Base-by-base conservation (phyloP, 176 grass and related monocot genomes). In the Eremochloa ophiuroides region DNA sequence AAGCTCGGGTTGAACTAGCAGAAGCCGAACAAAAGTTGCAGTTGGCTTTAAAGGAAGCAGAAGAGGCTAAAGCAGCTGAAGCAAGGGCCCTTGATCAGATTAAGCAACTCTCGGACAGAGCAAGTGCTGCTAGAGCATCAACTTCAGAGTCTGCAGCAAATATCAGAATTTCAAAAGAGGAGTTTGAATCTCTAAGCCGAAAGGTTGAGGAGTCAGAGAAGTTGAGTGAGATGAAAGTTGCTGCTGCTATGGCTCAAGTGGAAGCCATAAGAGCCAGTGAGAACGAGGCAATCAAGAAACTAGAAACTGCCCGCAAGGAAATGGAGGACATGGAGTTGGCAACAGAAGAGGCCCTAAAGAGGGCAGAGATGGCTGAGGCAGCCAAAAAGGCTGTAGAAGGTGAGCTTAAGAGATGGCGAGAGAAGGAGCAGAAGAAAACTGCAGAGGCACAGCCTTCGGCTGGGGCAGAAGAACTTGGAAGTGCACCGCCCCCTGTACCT, bases 381-480 rank as follows among this genome's bases (percentile, higher is more conserved):
- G 95, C 95, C 53, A 95, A 95, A 75, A 95, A 88, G 46, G 92
- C 92, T 48, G 95, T 98, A 9, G 95, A 98, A 89, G 92, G 90
- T 68, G 95, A 98, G 70, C 84, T 98, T 69, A 93, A 86, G 78
- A 93, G 86, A 44, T 94, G 92, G 95, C 90, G 88, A 0, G 95
- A 98, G 71, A 98, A 88, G 71, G 90, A 95, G 82, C 90, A 93
- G 68, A 91, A 91, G 66, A 88, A 81, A 74, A 73, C 92, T 72
- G 69, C 88, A n/a, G 92, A 93, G 62, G 84, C 74, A 43, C 85
- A 82, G 1, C 86, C 81, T 79, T 80, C 86, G 3, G 58, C 81
- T n/a, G 89, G 90, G 71, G 46, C 88, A 26, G 88, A 94, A 62
- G 58, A 66, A 77, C 34, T 41, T 69, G 58, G 44, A 62, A 77